Conservation (phyloP, 2,329 filamentous ascomycete species). For the Apiospora arundinis region DNA sequence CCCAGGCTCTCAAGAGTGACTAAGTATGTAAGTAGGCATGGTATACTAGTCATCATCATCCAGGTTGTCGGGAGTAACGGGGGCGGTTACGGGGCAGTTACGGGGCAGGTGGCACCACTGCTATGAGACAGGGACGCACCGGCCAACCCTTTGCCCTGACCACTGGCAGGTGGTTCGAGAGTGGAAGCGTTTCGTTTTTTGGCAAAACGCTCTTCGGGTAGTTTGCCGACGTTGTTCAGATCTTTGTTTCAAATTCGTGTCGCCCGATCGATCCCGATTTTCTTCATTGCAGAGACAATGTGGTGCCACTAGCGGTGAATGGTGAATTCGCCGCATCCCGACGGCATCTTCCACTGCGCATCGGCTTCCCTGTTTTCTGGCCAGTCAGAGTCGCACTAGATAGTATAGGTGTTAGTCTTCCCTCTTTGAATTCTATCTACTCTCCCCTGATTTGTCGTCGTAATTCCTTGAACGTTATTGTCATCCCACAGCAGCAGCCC, state of each 20-base stretch:
- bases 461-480: not conserved
- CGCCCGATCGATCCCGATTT: not conserved
- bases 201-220: not conserved
- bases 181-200: not conserved
- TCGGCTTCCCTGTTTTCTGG: not conserved
- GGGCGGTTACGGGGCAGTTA: too few species aligned
- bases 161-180: not conserved
- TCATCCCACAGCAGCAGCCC: too few species aligned
- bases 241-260: not conserved
- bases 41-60: not conserved
- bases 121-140: not conserved
- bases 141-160: not conserved
- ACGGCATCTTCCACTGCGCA: not conserved
- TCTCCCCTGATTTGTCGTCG: not conserved
- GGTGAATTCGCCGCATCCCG: not conserved
- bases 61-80: not conserved
- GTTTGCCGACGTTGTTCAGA: not conserved
- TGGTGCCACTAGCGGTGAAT: not conserved
- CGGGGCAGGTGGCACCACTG: not conserved
- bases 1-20: not conserved
- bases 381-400: accelerated
- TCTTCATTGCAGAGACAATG: not conserved
- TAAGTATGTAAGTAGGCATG: not conserved
- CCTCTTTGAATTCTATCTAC: not conserved
- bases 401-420: not conserved